Base-by-base conservation (phyloP, 148 eudicot species). In the Pharnaceum exiguum region DNA sequence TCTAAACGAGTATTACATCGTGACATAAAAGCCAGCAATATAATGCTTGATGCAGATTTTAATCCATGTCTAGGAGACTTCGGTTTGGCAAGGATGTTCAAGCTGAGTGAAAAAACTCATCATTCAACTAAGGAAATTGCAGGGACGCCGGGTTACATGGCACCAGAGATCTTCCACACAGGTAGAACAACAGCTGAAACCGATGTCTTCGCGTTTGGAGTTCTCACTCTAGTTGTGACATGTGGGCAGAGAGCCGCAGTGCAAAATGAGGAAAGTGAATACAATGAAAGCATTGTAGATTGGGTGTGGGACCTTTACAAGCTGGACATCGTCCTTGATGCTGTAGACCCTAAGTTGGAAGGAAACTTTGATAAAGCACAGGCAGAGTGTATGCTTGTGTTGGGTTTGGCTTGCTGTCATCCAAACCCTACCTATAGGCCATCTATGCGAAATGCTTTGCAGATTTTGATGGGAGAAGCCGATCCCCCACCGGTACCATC, bases 91-190 rank as follows among this genome's bases (percentile, higher is more conserved):
- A 33, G 82, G 21, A 67, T 62, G 65, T 70, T 74, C 30, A 65
- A 65, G 1, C 54, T 32, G 10, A 46, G 73, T 7, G 73, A 74
- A 33, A 78, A 54, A 56, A 68, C 80, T 12, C 80, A 72, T 48
- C 73, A 74, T 22, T 45, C 72, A 2, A 73, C 82, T 0, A 59
- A 62, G 30, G 60, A 73, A 62, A 70, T 71, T 10, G 82, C 82
- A 0, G 84, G 84, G 11, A 79, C 77, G 32, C 65, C 55, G 32
- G 84, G 80, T 15, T 79, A 75, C 22, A 72, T 79, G 67, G 80
- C 83, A 3, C 80, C 83, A 0, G 83, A 79, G 61, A 53, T 67
- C 36, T 72, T 79, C 59, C 84, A 44, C 49, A 66, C 64, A 0
- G 84, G 80, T 1, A 75, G 65, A 66, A 70, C 80, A 3, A 79